phyloP scores from a whole-genome alignment of 2,329 filamentous ascomycete species.

The Aureobasidium vineae region DNA sequence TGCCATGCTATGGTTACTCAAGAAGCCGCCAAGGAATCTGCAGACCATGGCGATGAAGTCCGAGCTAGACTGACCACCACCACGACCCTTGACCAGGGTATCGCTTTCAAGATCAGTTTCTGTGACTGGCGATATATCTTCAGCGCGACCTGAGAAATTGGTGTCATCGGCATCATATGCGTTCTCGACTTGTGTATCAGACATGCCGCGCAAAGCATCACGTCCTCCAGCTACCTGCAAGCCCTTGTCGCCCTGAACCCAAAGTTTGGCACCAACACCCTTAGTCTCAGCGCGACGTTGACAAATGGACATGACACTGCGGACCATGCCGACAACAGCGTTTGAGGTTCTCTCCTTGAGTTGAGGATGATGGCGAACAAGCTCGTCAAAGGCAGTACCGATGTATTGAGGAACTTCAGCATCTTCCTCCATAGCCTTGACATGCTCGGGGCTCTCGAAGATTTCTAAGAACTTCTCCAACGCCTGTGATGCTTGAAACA shows the following conservation, averaged over 20 bases:
- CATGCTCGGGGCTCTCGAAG: slow-evolving; percentile 89
- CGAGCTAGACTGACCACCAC: slow-evolving; percentile 28
- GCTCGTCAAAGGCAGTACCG: slow-evolving; percentile 85
- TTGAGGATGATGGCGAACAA: slow-evolving; percentile 87
- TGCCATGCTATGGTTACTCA: slow-evolving; percentile 71
- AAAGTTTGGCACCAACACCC: slow-evolving; percentile 77
- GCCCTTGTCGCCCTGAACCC: slow-evolving; percentile 59
- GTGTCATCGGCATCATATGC: slow-evolving; percentile 13
- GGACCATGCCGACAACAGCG: slow-evolving; percentile 85
- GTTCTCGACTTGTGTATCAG: background rate
- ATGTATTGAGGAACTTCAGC: slow-evolving; percentile 68
- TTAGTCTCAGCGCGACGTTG: slow-evolving; percentile 65
- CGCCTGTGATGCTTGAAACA: slow-evolving; percentile 80
- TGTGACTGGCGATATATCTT: background rate
- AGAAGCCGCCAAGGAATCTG: slow-evolving; percentile 74
- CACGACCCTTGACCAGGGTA: slow-evolving; percentile 21
- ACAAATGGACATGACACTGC: slow-evolving; percentile 72
- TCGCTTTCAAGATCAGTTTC: slow-evolving; percentile 28
- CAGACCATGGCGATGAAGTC: slow-evolving; percentile 63
- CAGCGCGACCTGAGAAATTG: slow-evolving; percentile 1
- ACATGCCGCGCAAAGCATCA: slow-evolving; percentile 41
- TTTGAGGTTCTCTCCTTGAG: slow-evolving; percentile 77
- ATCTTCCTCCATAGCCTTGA: slow-evolving; percentile 78
- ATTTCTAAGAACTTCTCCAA: slow-evolving; percentile 89
- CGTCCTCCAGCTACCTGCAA: slow-evolving; percentile 59